A percentile compares a stretch with the other conserved stretches of the same genome.
These are phyloP conservation scores for Fusarium protoensiforme DNA, from an alignment of 2,329 filamentous ascomycete species.

Conservation along the genomic window DNA sequence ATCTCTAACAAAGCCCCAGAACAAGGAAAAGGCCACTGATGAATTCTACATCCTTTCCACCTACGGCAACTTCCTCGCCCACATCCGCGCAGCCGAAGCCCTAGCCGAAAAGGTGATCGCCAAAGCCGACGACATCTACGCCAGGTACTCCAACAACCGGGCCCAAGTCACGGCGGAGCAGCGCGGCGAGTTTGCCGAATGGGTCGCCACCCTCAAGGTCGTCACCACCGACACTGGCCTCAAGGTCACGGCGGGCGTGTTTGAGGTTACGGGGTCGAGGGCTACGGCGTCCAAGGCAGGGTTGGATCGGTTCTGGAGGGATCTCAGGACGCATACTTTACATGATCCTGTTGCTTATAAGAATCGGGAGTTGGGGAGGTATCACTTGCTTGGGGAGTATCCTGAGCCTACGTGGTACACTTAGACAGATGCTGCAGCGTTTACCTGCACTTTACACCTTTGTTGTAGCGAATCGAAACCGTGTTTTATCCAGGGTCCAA, in stretches of 20 bases:
- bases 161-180: constrained; percentile 59
- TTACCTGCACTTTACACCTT: neutral
- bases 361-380: constrained; percentile 70
- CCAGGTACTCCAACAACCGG: constrained; percentile 50
- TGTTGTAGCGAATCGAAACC: neutral
- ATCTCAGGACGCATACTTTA: constrained; percentile 72
- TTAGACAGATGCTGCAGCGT: constrained; percentile 36
- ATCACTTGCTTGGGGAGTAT: constrained; percentile 64
- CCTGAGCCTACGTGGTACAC: constrained; percentile 73
- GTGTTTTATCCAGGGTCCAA: neutral
- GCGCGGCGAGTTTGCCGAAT: constrained; percentile 71
- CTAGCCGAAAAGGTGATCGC: constrained; percentile 67
- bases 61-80: constrained; percentile 73
- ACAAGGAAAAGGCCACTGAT: constrained; percentile 67
- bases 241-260: constrained; percentile 68
- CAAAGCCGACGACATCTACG: constrained; percentile 60
- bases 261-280: constrained; percentile 71
- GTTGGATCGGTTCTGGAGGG: constrained; percentile 73
- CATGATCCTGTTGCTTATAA: constrained; percentile 77
- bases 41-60: constrained; percentile 74
- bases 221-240: constrained; percentile 70
- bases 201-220: constrained; percentile 71
- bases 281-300: constrained; percentile 68
- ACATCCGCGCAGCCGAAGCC: constrained; percentile 68
- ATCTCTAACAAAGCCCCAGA: constrained; percentile 34